Evolutionary conservation across 2,329 filamentous ascomycete species (phyloP).

Genomic region (Teratosphaeria nubilosa): DNA sequence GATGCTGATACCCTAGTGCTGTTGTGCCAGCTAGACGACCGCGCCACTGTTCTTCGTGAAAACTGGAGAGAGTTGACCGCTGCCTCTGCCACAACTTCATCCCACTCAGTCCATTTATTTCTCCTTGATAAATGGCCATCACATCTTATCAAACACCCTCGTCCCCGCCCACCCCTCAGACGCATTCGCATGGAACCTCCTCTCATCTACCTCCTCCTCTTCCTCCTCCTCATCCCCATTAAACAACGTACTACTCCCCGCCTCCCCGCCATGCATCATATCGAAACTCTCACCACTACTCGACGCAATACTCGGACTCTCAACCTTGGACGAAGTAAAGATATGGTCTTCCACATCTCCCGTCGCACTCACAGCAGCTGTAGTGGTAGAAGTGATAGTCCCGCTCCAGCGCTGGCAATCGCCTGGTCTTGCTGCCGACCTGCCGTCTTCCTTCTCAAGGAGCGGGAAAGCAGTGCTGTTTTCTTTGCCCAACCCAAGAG

Average conservation of each 20-base stretch:
- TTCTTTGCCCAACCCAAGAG: conserved; percentile 39
- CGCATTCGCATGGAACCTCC: conserved; percentile 18
- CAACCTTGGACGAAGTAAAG: neutral
- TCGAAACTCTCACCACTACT: conserved; percentile 33
- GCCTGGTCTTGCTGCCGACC: conserved; percentile 33
- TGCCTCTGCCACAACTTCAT: neutral
- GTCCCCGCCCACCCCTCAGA: conserved; percentile 20
- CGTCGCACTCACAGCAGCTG: conserved; percentile 16
- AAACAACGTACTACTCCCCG: conserved; percentile 24
- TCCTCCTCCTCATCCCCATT: conserved; percentile 14
- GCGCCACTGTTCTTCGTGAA: neutral
- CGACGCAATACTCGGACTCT: conserved; percentile 15
- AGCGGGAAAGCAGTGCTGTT: conserved; percentile 10
- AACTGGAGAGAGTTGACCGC: neutral
- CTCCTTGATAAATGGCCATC: neutral
- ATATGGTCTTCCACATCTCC: conserved; percentile 1
- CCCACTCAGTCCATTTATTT: neutral
- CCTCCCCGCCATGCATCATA: conserved; percentile 36
- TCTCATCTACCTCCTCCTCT: conserved; percentile 12
- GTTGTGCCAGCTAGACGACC: too few species aligned
- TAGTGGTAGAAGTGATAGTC: neutral
- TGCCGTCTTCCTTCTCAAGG: conserved; percentile 22
- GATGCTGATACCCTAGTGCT: too few species aligned
- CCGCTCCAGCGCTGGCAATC: conserved; percentile 26
- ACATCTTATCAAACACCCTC: conserved; percentile 31